Conservation (phyloP, 345 rosid genomes). For the Populus nigra region DNA sequence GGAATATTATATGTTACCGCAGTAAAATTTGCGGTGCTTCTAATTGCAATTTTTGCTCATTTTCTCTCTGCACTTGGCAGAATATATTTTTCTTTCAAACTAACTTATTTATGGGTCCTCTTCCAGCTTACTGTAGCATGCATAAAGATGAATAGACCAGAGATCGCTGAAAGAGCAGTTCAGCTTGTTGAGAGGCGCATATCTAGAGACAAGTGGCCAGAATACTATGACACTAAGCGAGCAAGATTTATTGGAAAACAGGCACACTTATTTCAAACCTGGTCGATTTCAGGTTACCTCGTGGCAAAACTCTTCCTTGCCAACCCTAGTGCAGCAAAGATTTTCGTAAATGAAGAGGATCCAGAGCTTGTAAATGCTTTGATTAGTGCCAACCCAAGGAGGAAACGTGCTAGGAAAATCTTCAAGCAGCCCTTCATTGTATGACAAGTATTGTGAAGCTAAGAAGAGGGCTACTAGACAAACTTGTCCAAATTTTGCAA, state of each 20-base stretch:
- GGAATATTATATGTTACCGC: no score
- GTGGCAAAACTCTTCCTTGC: constrained; percentile 76
- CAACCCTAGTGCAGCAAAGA: constrained; percentile 60
- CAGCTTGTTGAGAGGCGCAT: constrained; percentile 67
- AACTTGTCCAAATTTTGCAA: no score
- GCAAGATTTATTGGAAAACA: constrained; percentile 93
- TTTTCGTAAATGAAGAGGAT: constrained; percentile 67
- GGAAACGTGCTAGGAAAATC: constrained; percentile 46
- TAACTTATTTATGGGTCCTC: constrained; percentile 9
- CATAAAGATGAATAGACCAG: constrained; percentile 84
- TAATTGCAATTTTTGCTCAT: neutral
- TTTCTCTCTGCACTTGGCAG: neutral
- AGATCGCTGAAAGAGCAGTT: constrained; percentile 75
- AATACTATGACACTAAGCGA: constrained; percentile 74
- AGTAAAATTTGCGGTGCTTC: no score
- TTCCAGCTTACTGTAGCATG: constrained; percentile 77
- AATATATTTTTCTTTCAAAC: neutral
- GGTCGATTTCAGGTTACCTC: constrained; percentile 93
- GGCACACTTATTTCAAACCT: constrained; percentile 69
- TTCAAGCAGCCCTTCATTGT: constrained; percentile 16
- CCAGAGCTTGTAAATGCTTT: constrained; percentile 59
- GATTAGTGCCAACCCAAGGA: constrained; percentile 67
- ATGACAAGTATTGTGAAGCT: neutral
- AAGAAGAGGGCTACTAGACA: neutral
- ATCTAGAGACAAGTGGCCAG: constrained; percentile 82